A percentile compares a stretch with the other conserved stretches of the same genome.
Evolutionary conservation across 208 protist species (phyloP).

Genomic region (Angomonas desouzai): DNA sequence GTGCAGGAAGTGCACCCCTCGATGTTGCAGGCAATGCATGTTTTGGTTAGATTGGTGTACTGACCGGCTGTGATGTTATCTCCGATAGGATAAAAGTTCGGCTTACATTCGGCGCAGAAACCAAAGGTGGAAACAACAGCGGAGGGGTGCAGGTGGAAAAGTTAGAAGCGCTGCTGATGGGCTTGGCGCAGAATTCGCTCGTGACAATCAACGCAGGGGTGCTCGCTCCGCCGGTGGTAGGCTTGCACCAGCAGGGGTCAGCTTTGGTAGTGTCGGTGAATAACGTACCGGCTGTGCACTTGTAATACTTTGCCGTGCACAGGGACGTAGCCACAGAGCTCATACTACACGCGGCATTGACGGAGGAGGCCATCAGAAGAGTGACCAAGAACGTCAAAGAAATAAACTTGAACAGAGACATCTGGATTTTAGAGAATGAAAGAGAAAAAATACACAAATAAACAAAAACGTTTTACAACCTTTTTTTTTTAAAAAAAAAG

Average conservation of each 20-base stretch:
- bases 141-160: not conserved
- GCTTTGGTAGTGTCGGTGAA: not conserved
- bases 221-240: not conserved
- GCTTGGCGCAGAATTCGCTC: not conserved
- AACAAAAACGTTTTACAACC: not conserved
- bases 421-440: too few relatives aligned
- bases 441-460: too few relatives aligned
- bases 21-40: not conserved
- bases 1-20: not conserved
- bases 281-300: not conserved
- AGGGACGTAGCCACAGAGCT: not conserved
- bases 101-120: not conserved
- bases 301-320: not conserved
- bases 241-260: not conserved
- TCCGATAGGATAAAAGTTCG: not conserved
- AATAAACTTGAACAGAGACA: not conserved
- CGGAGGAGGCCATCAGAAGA: not conserved
- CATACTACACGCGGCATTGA: not conserved
- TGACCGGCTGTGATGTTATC: not conserved
- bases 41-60: not conserved
- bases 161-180: not conserved
- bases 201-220: not conserved
- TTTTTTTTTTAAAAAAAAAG: too few relatives aligned
- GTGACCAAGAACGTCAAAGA: not conserved
- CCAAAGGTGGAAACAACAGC: too few relatives aligned